Evolutionary conservation across 331 rosid genomes (phyloP).

Genomic region (Stylosanthes scabra): DNA sequence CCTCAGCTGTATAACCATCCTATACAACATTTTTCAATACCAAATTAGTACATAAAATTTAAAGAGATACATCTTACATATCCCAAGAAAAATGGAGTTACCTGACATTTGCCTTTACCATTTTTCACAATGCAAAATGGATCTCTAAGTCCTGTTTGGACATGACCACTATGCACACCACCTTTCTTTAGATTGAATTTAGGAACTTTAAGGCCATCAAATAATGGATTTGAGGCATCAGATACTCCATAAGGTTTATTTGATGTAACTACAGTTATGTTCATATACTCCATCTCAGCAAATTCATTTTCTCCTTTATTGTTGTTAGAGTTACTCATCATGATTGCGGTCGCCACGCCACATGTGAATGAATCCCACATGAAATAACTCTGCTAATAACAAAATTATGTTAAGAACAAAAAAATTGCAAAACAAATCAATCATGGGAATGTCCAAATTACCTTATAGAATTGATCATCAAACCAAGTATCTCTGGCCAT

Average conservation of each 20-base stretch:
- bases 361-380: slow-evolving; percentile 93
- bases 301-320: slow-evolving; percentile 69
- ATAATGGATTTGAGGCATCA: slow-evolving; percentile 88
- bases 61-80: too few species aligned
- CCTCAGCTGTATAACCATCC: slow-evolving; percentile 89
- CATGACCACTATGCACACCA: too few species aligned
- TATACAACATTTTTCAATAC: slow-evolving; percentile 41
- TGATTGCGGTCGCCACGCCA: slow-evolving; percentile 84
- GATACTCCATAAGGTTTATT: slow-evolving; percentile 75
- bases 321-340: slow-evolving; percentile 71
- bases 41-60: not conserved
- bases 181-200: slow-evolving; percentile 48
- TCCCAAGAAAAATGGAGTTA: slow-evolving; percentile 28
- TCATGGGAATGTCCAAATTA: slow-evolving; percentile 30
- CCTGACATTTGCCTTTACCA: slow-evolving; percentile 54
- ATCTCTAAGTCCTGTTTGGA: too few species aligned
- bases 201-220: slow-evolving; percentile 61
- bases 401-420: not conserved
- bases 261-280: slow-evolving; percentile 85
- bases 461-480: slow-evolving; percentile 67
- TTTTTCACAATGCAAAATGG: too few species aligned
- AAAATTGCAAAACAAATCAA: not conserved
- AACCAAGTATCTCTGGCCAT: slow-evolving; percentile 77
- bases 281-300: slow-evolving; percentile 83
- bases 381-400: slow-evolving; percentile 71